A percentile compares a stretch with the other conserved stretches of the same genome.
Conservation (phyloP, 257 asterid genomes). For the Jaltomata sinuosa region DNA sequence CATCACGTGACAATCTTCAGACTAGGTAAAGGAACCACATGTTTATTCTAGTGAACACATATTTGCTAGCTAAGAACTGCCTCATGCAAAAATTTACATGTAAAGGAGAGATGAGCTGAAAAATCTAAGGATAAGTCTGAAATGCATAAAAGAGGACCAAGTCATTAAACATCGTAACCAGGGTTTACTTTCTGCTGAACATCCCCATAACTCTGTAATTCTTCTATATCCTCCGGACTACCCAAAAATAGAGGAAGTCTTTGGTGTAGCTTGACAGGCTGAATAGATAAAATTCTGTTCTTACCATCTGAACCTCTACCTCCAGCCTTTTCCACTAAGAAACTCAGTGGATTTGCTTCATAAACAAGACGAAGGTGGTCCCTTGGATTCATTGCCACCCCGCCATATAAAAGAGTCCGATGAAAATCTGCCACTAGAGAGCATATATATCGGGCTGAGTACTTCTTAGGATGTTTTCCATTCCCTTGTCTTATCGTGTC, state of each 20-base stretch:
- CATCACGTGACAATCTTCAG: neutral
- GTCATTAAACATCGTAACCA: conserved; percentile 65
- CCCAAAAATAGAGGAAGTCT: conserved; percentile 86
- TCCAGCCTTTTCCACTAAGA: conserved; percentile 82
- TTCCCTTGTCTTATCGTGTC: conserved; percentile 85
- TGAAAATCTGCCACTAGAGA: conserved; percentile 98
- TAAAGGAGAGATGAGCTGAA: neutral
- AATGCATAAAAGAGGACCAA: neutral
- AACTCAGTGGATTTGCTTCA: conserved; percentile 90
- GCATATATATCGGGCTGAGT: conserved; percentile 92
- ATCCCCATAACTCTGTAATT: conserved; percentile 72
- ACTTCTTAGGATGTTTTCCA: conserved; percentile 73
- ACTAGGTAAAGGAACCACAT: neutral
- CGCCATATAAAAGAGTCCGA: conserved; percentile 83
- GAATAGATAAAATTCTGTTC: conserved; percentile 60
- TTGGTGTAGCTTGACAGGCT: conserved; percentile 80
- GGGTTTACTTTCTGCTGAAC: conserved; percentile 92
- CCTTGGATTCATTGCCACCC: conserved; percentile 91
- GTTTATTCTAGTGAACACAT: neutral
- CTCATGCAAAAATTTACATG: neutral
- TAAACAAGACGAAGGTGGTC: conserved; percentile 96
- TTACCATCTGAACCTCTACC: conserved; percentile 88
- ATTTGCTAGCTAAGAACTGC: neutral
- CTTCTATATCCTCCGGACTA: conserved; percentile 74
- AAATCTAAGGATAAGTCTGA: neutral